Evolutionary conservation across 176 grass and related monocot species (phyloP).

Genomic region (Aegilops longissima): DNA sequence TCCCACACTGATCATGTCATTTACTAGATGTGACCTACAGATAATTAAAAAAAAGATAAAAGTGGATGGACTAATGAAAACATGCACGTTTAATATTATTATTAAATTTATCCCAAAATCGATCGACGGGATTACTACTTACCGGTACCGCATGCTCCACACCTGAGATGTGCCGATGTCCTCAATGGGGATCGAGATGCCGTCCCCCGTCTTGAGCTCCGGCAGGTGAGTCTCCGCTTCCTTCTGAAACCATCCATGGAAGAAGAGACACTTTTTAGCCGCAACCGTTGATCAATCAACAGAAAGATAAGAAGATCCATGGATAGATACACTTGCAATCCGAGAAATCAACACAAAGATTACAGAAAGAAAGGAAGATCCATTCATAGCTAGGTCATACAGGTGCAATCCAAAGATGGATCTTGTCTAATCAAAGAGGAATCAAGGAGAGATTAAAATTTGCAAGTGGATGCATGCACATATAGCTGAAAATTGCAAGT

Average conservation of each 20-base stretch:
- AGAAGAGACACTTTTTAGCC: slow-evolving; percentile 16
- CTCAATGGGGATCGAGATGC: slow-evolving; percentile 87
- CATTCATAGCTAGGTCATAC: too few relatives aligned
- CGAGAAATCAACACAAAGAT: not conserved
- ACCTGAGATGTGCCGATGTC: slow-evolving; percentile 76
- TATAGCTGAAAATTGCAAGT: not conserved
- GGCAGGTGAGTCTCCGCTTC: slow-evolving; percentile 88
- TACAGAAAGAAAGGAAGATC: too few relatives aligned
- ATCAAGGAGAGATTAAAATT: not conserved
- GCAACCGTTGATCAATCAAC: not conserved
- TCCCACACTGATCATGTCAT: slow-evolving; percentile 28
- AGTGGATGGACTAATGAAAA: slow-evolving; percentile 4
- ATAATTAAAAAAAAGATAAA: slow-evolving; percentile 22
- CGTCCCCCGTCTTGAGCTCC: slow-evolving; percentile 80
- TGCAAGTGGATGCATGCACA: slow-evolving; percentile 8
- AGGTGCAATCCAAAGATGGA: not conserved
- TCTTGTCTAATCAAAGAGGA: not conserved
- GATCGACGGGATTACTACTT: not conserved
- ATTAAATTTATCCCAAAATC: slow-evolving; percentile 4
- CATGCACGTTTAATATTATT: not conserved
- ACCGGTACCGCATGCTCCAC: slow-evolving; percentile 99
- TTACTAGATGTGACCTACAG: slow-evolving; percentile 29
- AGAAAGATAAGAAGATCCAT: not conserved
- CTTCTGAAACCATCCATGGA: slow-evolving; percentile 71
- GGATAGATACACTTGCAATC: too few relatives aligned